phyloP scores from a whole-genome alignment of 1,139 yeast genomes.

The Debaryomycetaceae sp. region DNA sequence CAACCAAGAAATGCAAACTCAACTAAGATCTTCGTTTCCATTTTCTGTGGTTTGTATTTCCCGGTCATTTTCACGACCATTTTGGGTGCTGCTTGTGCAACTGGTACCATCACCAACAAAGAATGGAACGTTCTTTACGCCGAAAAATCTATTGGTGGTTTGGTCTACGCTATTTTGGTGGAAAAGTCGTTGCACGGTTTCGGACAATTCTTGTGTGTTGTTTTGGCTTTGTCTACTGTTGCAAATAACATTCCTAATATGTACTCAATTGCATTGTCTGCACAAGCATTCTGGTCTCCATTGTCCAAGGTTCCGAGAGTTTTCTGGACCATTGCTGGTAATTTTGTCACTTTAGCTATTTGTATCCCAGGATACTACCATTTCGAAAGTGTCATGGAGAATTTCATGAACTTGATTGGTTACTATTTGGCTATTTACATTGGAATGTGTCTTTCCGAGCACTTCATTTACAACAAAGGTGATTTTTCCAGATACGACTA shows the following conservation, averaged over 20 bases:
- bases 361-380: conserved; percentile 83
- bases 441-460: conserved; percentile 71
- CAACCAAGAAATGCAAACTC: conserved; percentile 63
- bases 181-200: conserved; percentile 27
- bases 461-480: conserved; percentile 69
- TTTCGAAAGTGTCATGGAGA: conserved; percentile 69
- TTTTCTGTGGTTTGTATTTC: conserved; percentile 57
- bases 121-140: conserved; percentile 18
- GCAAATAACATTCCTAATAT: conserved; percentile 31
- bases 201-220: conserved; percentile 28
- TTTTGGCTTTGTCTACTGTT: conserved; percentile 26
- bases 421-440: conserved; percentile 88
- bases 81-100: conserved; percentile 54
- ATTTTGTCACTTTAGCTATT: conserved; percentile 74
- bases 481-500: conserved; percentile 59
- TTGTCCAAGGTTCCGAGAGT: conserved; percentile 75
- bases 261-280: conserved; percentile 25
- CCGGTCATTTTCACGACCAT: conserved; percentile 75
- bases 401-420: conserved; percentile 87
- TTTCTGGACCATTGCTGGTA: conserved; percentile 75
- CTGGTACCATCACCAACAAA: conserved; percentile 17
- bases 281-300: conserved; percentile 50
- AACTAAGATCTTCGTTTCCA: conserved; percentile 57
- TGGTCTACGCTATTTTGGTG: conserved; percentile 26
- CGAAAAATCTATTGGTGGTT: conserved; percentile 26